Percentiles rank a stretch among this genome's conserved stretches.
Conservation (phyloP, 257 asterid species). For the Penstemon davidsonii region DNA sequence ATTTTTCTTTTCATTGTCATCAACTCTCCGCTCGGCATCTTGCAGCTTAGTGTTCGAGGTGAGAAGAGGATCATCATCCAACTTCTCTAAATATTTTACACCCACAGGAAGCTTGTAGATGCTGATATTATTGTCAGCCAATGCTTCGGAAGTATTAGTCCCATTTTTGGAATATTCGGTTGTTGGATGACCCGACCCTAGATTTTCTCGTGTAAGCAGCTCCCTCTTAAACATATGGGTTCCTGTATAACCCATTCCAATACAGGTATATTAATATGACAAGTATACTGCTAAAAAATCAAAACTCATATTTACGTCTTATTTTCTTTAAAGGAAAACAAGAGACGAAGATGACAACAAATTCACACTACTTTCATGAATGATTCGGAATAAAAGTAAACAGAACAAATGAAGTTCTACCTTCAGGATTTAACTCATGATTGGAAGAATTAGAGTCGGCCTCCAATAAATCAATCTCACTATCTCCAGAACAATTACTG, state of each 20-base stretch:
- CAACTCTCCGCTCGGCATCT: conserved; percentile 39
- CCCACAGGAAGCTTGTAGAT: conserved; percentile 87
- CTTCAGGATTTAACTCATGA: conserved; percentile 43
- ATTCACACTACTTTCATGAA: conserved; percentile 7
- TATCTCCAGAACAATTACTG: conserved; percentile 37
- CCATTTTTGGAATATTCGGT: conserved; percentile 43
- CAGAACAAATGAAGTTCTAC: conserved; percentile 33
- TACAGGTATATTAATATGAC: conserved; percentile 20
- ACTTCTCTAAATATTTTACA: conserved; percentile 54
- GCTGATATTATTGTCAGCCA: conserved; percentile 46
- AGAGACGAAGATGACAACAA: conserved; percentile 3
- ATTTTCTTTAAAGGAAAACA: conserved; percentile 31
- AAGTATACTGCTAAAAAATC: conserved; percentile 11
- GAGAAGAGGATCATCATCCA: conserved; percentile 43
- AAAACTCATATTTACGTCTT: conserved; percentile 30
- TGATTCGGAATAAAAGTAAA: conserved; percentile 21
- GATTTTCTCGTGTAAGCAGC: conserved; percentile 52
- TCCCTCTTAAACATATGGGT: conserved; percentile 51
- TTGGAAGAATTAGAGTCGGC: conserved; percentile 35
- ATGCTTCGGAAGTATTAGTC: conserved; percentile 41
- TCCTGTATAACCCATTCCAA: conserved; percentile 46
- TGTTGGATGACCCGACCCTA: conserved; percentile 43
- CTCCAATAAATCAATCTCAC: conserved; percentile 39
- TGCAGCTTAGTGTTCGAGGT: conserved; percentile 41
- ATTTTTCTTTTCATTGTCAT: conserved; percentile 41